Base-by-base conservation (phyloP, 306 rosid genomes). In the Castanea sativa region DNA sequence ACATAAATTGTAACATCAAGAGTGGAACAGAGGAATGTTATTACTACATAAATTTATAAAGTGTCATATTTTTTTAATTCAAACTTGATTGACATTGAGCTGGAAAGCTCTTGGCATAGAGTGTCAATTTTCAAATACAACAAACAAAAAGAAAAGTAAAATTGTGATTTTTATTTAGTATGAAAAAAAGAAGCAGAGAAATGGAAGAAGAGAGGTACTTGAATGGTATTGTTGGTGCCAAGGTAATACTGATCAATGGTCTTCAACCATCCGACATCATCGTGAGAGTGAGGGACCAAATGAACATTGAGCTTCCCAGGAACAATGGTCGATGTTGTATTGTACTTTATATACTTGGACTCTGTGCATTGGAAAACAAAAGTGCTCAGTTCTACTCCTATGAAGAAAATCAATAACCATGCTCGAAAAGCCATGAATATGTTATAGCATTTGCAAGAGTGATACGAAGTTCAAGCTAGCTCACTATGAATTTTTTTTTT, bases 251-350 rank as follows among this genome's bases (percentile, higher is more conserved):
- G 91, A 79, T 88, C 91, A 55, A 88, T 86, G 15, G 91, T 88
- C 83, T 88, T 88, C 70, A 88, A 78, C 91, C 91, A 88, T 43
- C 91, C 91, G 55, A 88, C 91, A 38, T 88, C 91, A 56, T 88
- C 91, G 71, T 85, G 91, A 38, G 91, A 64, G 78, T 88, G 91
- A 71, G 91, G 75, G 12, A 88, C 91, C 83, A 88, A 74, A 68
- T 88, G 91, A 65, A 88, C 91, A 63, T 85, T 88, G 5, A 88
- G 80, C 67, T 88, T 88, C 2, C 80, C 86, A 3, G 89, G 70
- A 60, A 83, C 87, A 4, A 81, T 72, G 9, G 72, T 76, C 63
- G 76, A 81, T 4, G 84, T 75, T 8, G 91, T 88, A 59, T 88
- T 35, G 41, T 88, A 85, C 16, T 56, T 77, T 27, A 83, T 83